Evolutionary conservation across 1,284 basidiomycete genomes (phyloP), one percentile per base, ranked within the genome.

Genomic region (Naganishia sp.): DNA sequence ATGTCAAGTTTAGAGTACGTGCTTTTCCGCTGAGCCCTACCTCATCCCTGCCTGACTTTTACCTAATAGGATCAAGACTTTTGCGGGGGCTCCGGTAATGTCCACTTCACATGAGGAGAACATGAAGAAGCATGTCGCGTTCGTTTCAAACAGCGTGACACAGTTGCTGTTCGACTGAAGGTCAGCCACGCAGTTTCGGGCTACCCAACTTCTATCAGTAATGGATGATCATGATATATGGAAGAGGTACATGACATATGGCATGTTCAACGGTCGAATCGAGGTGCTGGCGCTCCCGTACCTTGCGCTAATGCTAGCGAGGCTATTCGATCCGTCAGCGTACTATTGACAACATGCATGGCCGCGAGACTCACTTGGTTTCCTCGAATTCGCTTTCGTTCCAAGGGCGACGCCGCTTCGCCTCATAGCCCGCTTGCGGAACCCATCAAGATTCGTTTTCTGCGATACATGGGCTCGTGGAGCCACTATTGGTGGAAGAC

Each of bases 1-100:
- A 66, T 69, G 18, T 69, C 68, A 5, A 61, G 52, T 18, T 48
- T 69, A 46, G 68, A 68, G 68, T 68, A 25, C 39, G 56, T 52
- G 25, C 28, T 7, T 6, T 21, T 18, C 28, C 16, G 18, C 21
- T n/a, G 13, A 15, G 33, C 18, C 18, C 6, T 3, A n/a, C 2
- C 36, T 42, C 2, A 55, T 23, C 36, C 36, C 33, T 15, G 53
- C 6, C 36, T 36, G 45, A 28, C 11, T 3, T 13, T 39, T 25
- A 10, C 36, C 21, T 15, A 31, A 49, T 13, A 61, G 59, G 28
- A 61, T 61, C 59, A 36, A 50, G 39, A 50, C 33, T 39, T 61
- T 61, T 15, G 49, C 49, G 21, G 36, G 31, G 16, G 42, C 39
- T 21, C 28, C 48, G 18, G 10, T 36, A 23, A n/a, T 10, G 16